phyloP scores from a whole-genome alignment of 441 rosid species.

The Jatropha multifida region DNA sequence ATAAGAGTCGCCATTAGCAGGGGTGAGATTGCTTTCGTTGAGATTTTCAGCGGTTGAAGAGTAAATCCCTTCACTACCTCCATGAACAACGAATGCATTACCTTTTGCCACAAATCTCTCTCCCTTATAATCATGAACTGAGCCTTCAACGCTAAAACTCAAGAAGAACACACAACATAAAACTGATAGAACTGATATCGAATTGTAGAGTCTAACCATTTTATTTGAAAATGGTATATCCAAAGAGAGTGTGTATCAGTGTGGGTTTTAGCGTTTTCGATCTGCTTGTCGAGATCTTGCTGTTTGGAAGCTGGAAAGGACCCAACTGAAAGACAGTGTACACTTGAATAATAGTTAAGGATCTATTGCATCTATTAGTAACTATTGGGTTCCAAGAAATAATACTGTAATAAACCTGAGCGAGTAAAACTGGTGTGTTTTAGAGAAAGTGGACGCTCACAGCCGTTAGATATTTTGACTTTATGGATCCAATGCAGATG shows the following conservation, averaged over 20 bases:
- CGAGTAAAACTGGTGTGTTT: not conserved
- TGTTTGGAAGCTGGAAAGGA: not conserved
- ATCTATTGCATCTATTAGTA: not conserved
- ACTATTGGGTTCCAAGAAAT: not conserved
- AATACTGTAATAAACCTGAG: not conserved
- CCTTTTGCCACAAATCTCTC: conserved; percentile 77
- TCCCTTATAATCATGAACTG: conserved; percentile 78
- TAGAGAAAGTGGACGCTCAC: not conserved
- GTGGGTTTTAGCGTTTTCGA: conserved; percentile 19
- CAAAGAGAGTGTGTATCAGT: not conserved
- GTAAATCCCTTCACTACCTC: conserved; percentile 94
- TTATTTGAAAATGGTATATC: not conserved
- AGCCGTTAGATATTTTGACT: conserved; percentile 13
- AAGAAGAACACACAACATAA: conserved; percentile 28
- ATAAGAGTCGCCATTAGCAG: conserved; percentile 60
- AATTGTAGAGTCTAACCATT: conserved; percentile 27
- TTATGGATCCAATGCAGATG: not conserved
- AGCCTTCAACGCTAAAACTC: conserved; percentile 45
- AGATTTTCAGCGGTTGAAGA: conserved; percentile 44
- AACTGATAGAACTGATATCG: conserved; percentile 28
- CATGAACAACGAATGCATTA: conserved; percentile 88
- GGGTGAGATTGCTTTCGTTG: conserved; percentile 28
- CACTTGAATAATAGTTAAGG: conserved; percentile 10
- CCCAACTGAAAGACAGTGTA: not conserved
- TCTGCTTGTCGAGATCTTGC: conserved; percentile 29